Evolutionary conservation across 2,329 filamentous ascomycete species (phyloP).

Genomic region (Phialophora chinensis): DNA sequence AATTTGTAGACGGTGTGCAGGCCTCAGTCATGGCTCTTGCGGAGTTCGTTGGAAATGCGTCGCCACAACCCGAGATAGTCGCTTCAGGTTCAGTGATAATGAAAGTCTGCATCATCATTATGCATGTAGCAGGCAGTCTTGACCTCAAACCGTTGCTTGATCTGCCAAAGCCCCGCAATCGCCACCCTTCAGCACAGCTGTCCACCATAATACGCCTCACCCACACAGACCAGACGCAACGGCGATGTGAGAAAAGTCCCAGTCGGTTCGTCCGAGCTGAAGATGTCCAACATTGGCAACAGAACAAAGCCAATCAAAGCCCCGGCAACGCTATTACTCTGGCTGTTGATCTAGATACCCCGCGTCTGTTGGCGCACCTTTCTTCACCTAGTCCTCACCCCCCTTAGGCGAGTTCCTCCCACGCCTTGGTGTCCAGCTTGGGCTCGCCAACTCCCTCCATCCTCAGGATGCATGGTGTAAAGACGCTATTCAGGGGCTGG

Average conservation of each 20-base stretch:
- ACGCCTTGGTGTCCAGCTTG: not conserved
- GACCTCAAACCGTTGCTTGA: not conserved
- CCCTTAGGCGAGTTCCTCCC: not conserved
- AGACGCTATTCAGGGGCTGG: not conserved
- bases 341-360: not conserved
- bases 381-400: not conserved
- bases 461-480: not conserved
- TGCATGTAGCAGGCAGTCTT: not conserved
- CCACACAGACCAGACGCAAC: not conserved
- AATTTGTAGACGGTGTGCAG: not conserved
- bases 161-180: not conserved
- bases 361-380: not conserved
- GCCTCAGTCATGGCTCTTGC: no score
- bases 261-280: not conserved
- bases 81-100: not conserved
- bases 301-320: not conserved
- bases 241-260: not conserved
- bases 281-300: not conserved
- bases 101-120: constrained; percentile 2
- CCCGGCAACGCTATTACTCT: not conserved
- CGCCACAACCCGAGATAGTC: not conserved
- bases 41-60: not conserved
- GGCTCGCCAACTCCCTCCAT: not conserved
- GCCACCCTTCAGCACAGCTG: not conserved
- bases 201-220: not conserved